phyloP scores from a whole-genome alignment of 495 filamentous ascomycete species.

The Penicillium turbatum region DNA sequence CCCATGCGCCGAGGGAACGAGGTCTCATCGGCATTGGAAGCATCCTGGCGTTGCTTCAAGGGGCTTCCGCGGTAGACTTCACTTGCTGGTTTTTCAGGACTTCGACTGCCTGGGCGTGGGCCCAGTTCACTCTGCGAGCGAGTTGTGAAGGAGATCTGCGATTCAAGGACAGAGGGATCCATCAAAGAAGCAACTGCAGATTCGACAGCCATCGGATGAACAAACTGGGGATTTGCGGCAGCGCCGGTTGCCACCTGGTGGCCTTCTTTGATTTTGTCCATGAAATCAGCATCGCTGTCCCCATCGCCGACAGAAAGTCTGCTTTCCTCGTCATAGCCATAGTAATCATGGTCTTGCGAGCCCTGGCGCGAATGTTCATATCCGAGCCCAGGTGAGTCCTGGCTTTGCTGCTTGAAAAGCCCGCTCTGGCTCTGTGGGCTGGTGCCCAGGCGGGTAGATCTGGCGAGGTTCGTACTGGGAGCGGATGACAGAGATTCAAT shows the following conservation, averaged over 20 bases:
- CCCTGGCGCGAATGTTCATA: conserved; percentile 35
- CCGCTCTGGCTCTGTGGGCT: conserved; percentile 48
- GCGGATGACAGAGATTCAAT: conserved; percentile 51
- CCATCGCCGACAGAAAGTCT: conserved; percentile 58
- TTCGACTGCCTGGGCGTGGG: conserved; percentile 24
- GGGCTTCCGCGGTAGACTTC: conserved; percentile 36
- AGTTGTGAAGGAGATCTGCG: conserved; percentile 31
- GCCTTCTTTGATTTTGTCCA: conserved; percentile 58
- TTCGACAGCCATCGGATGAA: conserved; percentile 70
- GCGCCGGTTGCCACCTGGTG: conserved; percentile 60
- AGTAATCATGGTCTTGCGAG: conserved; percentile 33
- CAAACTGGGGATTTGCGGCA: conserved; percentile 68
- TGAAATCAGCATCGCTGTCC: conserved; percentile 59
- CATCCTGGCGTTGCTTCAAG: conserved; percentile 44
- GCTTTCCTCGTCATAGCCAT: conserved; percentile 44
- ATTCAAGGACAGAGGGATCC: conserved; percentile 63
- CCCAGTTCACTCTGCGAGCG: conserved; percentile 34
- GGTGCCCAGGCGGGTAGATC: conserved; percentile 48
- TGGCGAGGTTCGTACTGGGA: conserved; percentile 51
- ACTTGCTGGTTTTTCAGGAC: conserved; percentile 16
- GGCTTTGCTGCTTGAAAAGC: conserved; percentile 37
- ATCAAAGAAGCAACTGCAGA: conserved; percentile 84
- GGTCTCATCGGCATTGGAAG: conserved; percentile 38
- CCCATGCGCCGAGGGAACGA: conserved; percentile 46
- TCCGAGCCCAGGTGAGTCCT: conserved; percentile 34